Percentiles rank a stretch among this genome's conserved stretches.
Evolutionary conservation across 2,329 filamentous ascomycete species (phyloP).

Genomic region (Penicillium griseofulvum): DNA sequence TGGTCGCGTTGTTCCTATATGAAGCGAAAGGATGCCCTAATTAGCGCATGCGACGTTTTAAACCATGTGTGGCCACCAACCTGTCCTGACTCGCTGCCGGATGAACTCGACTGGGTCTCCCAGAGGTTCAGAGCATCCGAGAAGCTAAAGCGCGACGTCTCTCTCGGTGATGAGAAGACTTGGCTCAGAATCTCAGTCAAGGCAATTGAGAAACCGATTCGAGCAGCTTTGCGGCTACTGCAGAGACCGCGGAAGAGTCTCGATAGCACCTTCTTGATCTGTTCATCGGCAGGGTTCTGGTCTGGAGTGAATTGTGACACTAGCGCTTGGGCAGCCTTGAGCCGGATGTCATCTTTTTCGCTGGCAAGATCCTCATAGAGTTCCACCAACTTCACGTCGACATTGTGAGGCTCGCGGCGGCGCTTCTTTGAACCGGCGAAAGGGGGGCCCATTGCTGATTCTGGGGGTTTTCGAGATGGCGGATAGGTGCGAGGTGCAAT

Average conservation of each 20-base stretch:
- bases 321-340: slow-evolving; percentile 46
- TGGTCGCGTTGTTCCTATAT: slow-evolving; percentile 82
- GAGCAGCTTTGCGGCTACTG: slow-evolving; percentile 82
- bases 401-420: slow-evolving; percentile 41
- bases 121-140: slow-evolving; percentile 51
- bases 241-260: slow-evolving; percentile 83
- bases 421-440: slow-evolving; percentile 39
- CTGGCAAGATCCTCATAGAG: slow-evolving; percentile 51
- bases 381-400: slow-evolving; percentile 48
- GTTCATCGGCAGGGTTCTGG: slow-evolving; percentile 39
- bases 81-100: slow-evolving; percentile 54
- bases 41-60: slow-evolving; percentile 25
- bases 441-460: slow-evolving; percentile 27
- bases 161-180: slow-evolving; percentile 52
- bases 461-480: not conserved
- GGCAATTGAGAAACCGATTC: slow-evolving; percentile 85
- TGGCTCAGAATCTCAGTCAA: slow-evolving; percentile 76
- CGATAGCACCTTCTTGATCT: slow-evolving; percentile 47
- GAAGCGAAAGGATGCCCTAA: slow-evolving; percentile 49
- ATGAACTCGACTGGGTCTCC: slow-evolving; percentile 51
- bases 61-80: slow-evolving; percentile 35
- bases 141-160: slow-evolving; percentile 38
- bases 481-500: slow-evolving; percentile 2
- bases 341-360: slow-evolving; percentile 46
- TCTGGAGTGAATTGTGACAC: slow-evolving; percentile 46